A percentile compares a stretch with the other conserved stretches of the same genome.
phyloP scores from a whole-genome alignment of 345 rosid species.

The Noccaea bulbosa region DNA sequence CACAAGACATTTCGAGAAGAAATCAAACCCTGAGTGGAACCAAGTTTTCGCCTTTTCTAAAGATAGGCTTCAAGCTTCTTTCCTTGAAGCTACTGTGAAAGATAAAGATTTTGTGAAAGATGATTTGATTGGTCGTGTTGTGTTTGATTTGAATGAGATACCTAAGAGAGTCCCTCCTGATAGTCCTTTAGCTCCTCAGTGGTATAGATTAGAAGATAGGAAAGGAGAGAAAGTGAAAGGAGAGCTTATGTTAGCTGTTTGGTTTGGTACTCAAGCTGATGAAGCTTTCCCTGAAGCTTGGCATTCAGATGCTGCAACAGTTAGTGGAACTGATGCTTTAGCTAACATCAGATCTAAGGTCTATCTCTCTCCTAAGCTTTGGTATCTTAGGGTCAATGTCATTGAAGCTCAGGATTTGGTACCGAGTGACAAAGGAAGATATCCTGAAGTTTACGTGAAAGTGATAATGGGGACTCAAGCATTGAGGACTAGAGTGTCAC shows the following conservation, averaged over 20 bases:
- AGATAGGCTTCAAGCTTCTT: conserved; percentile 84
- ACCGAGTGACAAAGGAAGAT: conserved; percentile 65
- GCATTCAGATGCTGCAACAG: conserved; percentile 92
- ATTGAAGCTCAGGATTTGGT: conserved; percentile 92
- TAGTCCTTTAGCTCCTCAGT: conserved; percentile 93
- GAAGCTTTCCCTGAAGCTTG: conserved; percentile 96
- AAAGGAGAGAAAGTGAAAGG: conserved; percentile 68
- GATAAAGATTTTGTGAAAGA: conserved; percentile 79
- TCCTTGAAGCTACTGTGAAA: conserved; percentile 71
- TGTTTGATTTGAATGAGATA: conserved; percentile 79
- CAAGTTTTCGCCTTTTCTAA: conserved; percentile 92
- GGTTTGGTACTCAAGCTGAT: conserved; percentile 99
- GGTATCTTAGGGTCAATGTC: conserved; percentile 90
- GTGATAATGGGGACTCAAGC: conserved; percentile 62
- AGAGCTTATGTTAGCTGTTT: conserved; percentile 90
- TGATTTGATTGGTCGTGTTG: conserved; percentile 71
- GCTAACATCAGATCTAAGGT: conserved; percentile 84
- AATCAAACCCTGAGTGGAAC: conserved; percentile 86
- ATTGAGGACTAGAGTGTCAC: conserved; percentile 64
- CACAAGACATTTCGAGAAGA: conserved; percentile 92
- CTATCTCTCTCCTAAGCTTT: conserved; percentile 84
- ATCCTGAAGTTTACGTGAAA: conserved; percentile 81
- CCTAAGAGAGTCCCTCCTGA: conserved; percentile 93
- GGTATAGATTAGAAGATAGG: conserved; percentile 85
- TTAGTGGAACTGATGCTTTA: conserved; percentile 56